Conservation (phyloP, 2,329 filamentous ascomycete genomes). For the Xylariaceae sp. region DNA sequence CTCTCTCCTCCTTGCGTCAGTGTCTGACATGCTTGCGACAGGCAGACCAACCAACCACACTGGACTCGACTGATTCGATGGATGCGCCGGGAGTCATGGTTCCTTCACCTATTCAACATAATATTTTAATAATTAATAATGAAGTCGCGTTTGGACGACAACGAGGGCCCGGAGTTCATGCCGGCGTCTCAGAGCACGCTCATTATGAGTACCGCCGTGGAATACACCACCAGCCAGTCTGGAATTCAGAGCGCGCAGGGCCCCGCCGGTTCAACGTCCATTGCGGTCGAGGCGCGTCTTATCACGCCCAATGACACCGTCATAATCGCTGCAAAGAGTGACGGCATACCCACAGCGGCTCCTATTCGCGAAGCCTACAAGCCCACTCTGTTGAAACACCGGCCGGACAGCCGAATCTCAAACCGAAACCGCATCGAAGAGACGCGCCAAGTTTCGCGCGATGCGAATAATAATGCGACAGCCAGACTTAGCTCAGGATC, state of each 20-base stretch:
- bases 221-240: conserved; percentile 58
- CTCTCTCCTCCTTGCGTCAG: background rate
- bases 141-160: conserved; percentile 19
- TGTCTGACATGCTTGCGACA: background rate
- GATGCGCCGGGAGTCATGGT: no score
- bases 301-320: conserved; percentile 68
- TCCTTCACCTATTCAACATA: background rate
- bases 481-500: conserved; percentile 11
- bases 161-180: conserved; percentile 13
- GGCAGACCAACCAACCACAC: no score
- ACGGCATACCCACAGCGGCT: conserved; percentile 60
- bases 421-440: conserved; percentile 22
- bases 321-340: conserved; percentile 62
- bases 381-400: conserved; percentile 58
- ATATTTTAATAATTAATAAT: background rate
- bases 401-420: conserved; percentile 33
- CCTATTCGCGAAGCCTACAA: conserved; percentile 65
- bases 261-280: conserved; percentile 33
- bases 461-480: conserved; percentile 19
- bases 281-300: conserved; percentile 59
- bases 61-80: no score
- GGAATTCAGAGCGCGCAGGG: conserved; percentile 39
- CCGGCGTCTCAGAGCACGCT: conserved; percentile 22
- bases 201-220: conserved; percentile 42
- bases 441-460: conserved; percentile 16